Evolutionary conservation across 2,329 filamentous ascomycete species (phyloP), one percentile per base, ranked within the genome.

Genomic region (Ceratocystis albifundus): DNA sequence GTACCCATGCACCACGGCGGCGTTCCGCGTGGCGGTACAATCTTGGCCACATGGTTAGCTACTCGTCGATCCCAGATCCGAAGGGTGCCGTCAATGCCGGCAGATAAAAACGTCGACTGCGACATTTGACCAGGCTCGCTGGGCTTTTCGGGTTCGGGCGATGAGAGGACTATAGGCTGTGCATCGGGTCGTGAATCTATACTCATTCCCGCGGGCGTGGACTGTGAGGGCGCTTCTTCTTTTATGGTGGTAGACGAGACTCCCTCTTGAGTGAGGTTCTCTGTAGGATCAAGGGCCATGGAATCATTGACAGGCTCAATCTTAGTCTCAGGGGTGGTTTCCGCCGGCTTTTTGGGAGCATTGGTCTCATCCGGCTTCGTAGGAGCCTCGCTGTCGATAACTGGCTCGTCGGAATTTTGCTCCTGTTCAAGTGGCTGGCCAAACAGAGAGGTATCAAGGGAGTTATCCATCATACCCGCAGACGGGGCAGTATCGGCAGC

Each of bases 1-100:
- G 91, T 90, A 70, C 90, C 92, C 86, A 96, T 96, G 75, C 93
- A 97, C 93, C 93, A 99, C 0, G 93, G 94, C 0, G 94, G 93
- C 0, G 90, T 89, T 20, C 86, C 85, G 10, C 85, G 83, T 10
- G 86, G 80, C 20, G 88, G 89, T 0, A 81, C 80, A 66, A 97
- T 93, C 32, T 87, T 85, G 2, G 94, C 91, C 1, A 96, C 81
- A 0, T 93, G 88, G 45, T 87, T 82, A 0, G 83, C 83, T 69
- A 88, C 84, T 22, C 94, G 85, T 2, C 87, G 80, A 72, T 99
- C 96, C 93, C 94, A 99, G 70, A 99, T 85, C n/a, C 91, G 87
- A 57, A 99, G 80, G 0, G 86, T 87, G 65, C 93, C 92, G 76
- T 97, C 88, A 7, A 93, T 90, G 2, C 90, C 88, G 1, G 94